These are phyloP conservation scores for Paspalum vaginatum DNA, from an alignment of 176 grass and related monocot species.

Conservation along the genomic window DNA sequence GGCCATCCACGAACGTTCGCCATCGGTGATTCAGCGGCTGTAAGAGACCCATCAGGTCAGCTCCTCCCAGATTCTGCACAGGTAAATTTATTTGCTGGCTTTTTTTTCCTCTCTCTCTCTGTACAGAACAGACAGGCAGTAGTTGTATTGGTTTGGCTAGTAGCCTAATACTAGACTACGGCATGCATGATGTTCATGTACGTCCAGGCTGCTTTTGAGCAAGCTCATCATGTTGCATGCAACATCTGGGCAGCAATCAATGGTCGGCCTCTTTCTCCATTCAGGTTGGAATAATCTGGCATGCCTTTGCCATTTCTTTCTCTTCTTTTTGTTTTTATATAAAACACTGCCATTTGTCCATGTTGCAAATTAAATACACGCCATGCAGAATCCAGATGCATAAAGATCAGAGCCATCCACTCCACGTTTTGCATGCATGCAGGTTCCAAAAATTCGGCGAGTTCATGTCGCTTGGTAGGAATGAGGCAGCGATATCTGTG, in stretches of 20 bases:
- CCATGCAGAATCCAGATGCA: no score
- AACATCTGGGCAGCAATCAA: constrained; percentile 98
- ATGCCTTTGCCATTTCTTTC: not conserved
- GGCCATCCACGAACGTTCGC: constrained; percentile 89
- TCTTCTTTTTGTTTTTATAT: no score
- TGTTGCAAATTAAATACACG: not conserved
- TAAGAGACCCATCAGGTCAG: constrained; percentile 81
- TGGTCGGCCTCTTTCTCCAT: constrained; percentile 77
- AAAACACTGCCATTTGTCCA: not conserved
- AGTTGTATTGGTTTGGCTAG: no score
- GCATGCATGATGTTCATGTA: no score
- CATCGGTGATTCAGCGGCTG: constrained; percentile 87
- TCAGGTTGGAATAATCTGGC: constrained; percentile 55
- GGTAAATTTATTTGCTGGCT: constrained; percentile 28
- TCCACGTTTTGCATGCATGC: not conserved
- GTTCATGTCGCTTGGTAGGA: constrained; percentile 95
- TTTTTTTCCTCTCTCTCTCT: no score
- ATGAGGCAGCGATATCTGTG: constrained; percentile 74
- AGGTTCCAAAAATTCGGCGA: constrained; percentile 98
- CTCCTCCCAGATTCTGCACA: constrained; percentile 84
- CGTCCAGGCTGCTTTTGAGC: constrained; percentile 85
- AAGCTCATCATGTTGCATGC: constrained; percentile 92
- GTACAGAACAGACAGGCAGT: no score
- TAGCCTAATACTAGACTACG: no score
- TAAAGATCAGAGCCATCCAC: no score